These are phyloP conservation scores for Ceratobasidium sp. DNA, from an alignment of 1,284 basidiomycete species.

Conservation along the genomic window DNA sequence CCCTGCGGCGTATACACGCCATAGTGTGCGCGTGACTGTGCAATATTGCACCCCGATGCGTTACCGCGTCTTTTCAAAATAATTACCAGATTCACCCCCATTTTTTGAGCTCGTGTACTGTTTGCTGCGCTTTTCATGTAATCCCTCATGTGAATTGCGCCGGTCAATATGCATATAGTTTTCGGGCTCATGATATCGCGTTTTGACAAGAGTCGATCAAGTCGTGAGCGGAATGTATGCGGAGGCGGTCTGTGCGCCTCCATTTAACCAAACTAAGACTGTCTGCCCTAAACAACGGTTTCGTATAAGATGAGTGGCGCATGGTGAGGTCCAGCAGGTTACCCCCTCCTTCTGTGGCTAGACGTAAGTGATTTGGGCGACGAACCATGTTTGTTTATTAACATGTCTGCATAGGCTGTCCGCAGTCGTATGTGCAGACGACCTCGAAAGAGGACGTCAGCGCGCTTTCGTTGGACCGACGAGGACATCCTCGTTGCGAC, in stretches of 20 bases:
- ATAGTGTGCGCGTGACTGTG: too few species aligned
- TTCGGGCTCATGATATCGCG: not conserved
- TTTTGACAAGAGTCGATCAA: not conserved
- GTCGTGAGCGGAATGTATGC: too few species aligned
- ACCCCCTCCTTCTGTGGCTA: slow-evolving; percentile 5
- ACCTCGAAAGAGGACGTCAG: not conserved
- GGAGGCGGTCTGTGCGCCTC: not conserved
- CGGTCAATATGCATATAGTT: not conserved
- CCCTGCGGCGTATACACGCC: too few species aligned
- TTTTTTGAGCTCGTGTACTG: not conserved
- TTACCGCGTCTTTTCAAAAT: too few species aligned
- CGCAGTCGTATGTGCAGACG: not conserved
- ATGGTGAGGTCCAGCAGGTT: not conserved
- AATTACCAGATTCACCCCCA: slow-evolving; percentile 36
- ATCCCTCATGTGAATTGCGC: not conserved
- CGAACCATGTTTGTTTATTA: not conserved
- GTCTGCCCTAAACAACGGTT: not conserved
- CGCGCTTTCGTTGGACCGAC: not conserved
- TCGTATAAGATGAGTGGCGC: not conserved
- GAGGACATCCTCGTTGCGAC: not conserved
- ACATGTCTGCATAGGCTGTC: not conserved
- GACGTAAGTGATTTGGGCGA: not conserved
- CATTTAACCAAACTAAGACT: not conserved
- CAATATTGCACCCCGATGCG: too few species aligned
- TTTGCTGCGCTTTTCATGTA: not conserved